phyloP scores from a whole-genome alignment of 2,329 filamentous ascomycete genomes.

The Lecanicillium sp. region DNA sequence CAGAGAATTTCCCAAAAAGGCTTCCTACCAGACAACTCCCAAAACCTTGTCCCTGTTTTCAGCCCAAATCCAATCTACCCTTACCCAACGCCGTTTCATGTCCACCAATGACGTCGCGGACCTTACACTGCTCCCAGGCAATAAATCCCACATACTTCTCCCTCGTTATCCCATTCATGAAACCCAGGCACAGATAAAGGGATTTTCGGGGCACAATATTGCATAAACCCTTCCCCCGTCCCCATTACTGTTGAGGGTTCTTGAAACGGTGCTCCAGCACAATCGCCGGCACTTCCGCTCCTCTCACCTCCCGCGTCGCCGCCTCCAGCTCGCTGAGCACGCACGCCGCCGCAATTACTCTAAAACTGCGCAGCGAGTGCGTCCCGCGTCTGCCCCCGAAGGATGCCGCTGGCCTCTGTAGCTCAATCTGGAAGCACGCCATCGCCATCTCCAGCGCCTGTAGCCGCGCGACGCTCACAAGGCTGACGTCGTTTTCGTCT shows the following conservation, averaged over 20 bases:
- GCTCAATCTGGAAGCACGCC: slow-evolving; percentile 15
- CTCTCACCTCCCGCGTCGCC: slow-evolving; percentile 15
- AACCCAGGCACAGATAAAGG: too few relatives aligned
- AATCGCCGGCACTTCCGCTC: neutral
- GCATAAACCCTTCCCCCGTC: too few relatives aligned
- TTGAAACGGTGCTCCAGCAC: neutral
- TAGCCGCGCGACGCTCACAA: neutral
- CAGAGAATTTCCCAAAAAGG: too few relatives aligned
- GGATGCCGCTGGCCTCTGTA: neutral
- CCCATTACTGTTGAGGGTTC: neutral
- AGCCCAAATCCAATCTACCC: too few relatives aligned
- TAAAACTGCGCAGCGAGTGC: slow-evolving; percentile 9
- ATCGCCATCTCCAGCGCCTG: slow-evolving; percentile 16
- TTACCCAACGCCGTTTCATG: too few relatives aligned
- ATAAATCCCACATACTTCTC: too few relatives aligned
- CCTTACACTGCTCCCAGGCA: too few relatives aligned
- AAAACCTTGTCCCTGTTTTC: too few relatives aligned
- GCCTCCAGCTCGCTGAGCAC: slow-evolving; percentile 25
- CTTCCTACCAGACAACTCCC: too few relatives aligned
- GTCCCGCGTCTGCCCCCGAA: neutral
- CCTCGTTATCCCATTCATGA: too few relatives aligned
- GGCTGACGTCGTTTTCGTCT: neutral
- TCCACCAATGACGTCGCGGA: too few relatives aligned
- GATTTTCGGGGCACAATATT: too few relatives aligned
- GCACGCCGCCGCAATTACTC: slow-evolving; percentile 21